Evolutionary conservation across 352 stramenopile species (phyloP).

Genomic region (Globisporangium viniferum): DNA sequence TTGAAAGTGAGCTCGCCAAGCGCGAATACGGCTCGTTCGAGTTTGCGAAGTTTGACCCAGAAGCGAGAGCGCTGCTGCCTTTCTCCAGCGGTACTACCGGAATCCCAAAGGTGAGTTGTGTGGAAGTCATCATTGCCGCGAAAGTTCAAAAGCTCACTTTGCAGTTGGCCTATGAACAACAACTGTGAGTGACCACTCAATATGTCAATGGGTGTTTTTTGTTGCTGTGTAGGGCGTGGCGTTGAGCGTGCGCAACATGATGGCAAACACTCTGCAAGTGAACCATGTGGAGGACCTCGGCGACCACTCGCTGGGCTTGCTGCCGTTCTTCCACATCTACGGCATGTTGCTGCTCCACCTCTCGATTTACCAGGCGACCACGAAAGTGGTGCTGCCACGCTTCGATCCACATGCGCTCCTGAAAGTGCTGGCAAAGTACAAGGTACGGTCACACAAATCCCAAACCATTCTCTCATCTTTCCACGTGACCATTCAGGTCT

Average conservation of each 20-base stretch:
- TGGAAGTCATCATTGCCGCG: too few relatives aligned
- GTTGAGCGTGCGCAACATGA: constrained; percentile 87
- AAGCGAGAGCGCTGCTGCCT: constrained; percentile 58
- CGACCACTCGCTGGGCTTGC: constrained; percentile 47
- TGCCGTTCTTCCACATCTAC: constrained; percentile 97
- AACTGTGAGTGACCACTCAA: too few relatives aligned
- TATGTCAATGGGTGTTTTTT: too few relatives aligned
- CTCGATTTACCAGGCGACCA: constrained; percentile 72
- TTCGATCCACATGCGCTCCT: constrained; percentile 91
- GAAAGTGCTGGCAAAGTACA: constrained; percentile 63
- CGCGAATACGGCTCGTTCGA: constrained; percentile 38
- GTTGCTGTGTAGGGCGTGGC: constrained; percentile 30
- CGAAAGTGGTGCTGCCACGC: constrained; percentile 84
- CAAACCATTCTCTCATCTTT: too few relatives aligned
- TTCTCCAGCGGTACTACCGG: constrained; percentile 96
- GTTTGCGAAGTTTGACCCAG: constrained; percentile 61
- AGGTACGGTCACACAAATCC: constrained; percentile 20
- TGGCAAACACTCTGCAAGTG: constrained; percentile 88
- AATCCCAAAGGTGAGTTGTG: constrained; percentile 50
- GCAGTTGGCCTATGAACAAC: too few relatives aligned
- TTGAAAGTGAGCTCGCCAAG: constrained; percentile 37
- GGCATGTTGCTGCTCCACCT: constrained; percentile 83
- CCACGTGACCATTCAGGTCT: not conserved
- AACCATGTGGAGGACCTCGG: constrained; percentile 58
- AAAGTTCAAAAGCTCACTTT: too few relatives aligned